These are phyloP conservation scores for Fraxinus excelsior DNA, from an alignment of 257 asterid genomes.

Conservation along the genomic window DNA sequence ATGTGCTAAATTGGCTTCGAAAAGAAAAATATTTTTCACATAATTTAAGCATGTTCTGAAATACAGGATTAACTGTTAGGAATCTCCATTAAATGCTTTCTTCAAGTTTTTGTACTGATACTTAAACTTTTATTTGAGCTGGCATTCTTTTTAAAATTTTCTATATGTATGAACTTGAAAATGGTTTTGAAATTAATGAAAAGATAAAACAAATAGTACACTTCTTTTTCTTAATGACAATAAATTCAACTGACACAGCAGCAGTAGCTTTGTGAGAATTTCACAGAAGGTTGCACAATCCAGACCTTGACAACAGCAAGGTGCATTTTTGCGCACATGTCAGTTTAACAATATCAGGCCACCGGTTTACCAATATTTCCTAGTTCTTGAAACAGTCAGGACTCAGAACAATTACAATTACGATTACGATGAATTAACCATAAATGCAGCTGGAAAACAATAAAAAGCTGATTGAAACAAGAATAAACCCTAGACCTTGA, in stretches of 20 bases:
- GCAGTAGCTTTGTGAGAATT: not conserved
- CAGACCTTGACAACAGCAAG: not conserved
- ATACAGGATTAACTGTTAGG: not conserved
- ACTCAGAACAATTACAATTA: not conserved
- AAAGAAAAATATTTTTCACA: not conserved
- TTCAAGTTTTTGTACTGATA: not conserved
- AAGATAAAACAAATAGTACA: not conserved
- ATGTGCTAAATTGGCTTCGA: not conserved
- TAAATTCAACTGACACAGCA: not conserved
- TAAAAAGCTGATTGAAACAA: not conserved
- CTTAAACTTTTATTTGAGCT: not conserved
- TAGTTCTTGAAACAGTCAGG: not conserved
- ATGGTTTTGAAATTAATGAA: not conserved
- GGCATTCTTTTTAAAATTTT: not conserved
- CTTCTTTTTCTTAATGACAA: not conserved
- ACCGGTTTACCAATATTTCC: not conserved
- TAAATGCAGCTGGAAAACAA: slow-evolving; percentile 30
- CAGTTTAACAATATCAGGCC: not conserved
- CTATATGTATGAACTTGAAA: not conserved
- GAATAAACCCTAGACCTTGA: not conserved
- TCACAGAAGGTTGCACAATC: not conserved
- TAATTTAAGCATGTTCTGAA: not conserved
- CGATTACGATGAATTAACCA: slow-evolving; percentile 3
- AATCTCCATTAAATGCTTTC: slow-evolving; percentile 5
- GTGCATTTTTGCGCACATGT: not conserved